phyloP scores from a whole-genome alignment of 306 rosid genomes.

The Sphenostylis stenocarpa region DNA sequence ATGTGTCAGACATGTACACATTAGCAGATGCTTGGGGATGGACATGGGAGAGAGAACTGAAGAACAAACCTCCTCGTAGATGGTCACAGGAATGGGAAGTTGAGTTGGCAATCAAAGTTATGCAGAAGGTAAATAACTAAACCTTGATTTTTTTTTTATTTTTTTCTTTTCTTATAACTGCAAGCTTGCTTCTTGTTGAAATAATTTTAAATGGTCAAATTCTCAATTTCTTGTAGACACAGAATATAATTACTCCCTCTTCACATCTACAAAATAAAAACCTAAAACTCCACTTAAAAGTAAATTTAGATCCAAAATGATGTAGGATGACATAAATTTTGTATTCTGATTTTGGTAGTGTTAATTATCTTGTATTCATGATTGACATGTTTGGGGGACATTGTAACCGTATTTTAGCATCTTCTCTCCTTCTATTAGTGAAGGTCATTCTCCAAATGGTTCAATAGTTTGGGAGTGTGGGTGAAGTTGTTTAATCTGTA shows the following conservation, averaged over 20 bases:
- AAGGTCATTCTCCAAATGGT: neutral
- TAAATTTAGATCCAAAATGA: conserved; percentile 13
- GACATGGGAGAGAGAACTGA: conserved; percentile 89
- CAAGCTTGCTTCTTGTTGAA: conserved; percentile 33
- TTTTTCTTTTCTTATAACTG: conserved; percentile 1
- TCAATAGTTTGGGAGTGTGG: neutral
- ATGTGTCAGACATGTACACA: conserved; percentile 93
- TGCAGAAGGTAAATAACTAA: conserved; percentile 62
- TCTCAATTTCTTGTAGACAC: conserved; percentile 14
- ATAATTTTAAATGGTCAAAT: conserved; percentile 25
- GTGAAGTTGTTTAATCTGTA: conserved; percentile 1
- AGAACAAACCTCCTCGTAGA: conserved; percentile 66
- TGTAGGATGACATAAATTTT: neutral
- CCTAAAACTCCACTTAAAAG: neutral
- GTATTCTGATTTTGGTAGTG: conserved; percentile 2
- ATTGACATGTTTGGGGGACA: neutral
- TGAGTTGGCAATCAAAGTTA: conserved; percentile 76
- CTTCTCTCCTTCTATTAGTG: neutral
- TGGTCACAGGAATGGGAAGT: conserved; percentile 99
- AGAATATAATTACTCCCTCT: conserved; percentile 15
- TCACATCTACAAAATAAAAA: conserved; percentile 21
- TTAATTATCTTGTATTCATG: conserved; percentile 7
- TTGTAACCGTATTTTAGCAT: neutral
- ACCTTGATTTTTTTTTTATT: neutral
- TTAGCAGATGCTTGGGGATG: conserved; percentile 97